phyloP scores from a whole-genome alignment of 1,284 basidiomycete species.

The Boletus sp. region DNA sequence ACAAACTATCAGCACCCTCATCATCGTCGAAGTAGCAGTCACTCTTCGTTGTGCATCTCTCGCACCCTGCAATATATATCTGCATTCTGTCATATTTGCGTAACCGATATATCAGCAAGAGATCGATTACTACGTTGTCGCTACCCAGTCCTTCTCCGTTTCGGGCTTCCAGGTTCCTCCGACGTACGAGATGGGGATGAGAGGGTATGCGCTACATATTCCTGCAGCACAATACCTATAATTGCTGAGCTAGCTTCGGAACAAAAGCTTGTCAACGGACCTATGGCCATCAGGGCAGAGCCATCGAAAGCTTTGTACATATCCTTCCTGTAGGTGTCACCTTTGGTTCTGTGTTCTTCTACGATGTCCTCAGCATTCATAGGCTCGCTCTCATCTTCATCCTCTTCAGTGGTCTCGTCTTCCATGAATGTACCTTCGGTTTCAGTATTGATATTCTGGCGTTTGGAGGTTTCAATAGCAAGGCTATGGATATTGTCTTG shows the following conservation, averaged over 20 bases:
- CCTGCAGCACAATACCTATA: slow-evolving; percentile 64
- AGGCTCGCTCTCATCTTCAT: slow-evolving; percentile 21
- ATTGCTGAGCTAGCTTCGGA: slow-evolving; percentile 9
- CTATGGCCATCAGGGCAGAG: slow-evolving; percentile 65
- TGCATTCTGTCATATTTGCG: slow-evolving; percentile 5
- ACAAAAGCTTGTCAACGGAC: slow-evolving; percentile 35
- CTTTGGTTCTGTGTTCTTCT: slow-evolving; percentile 5
- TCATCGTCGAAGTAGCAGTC: slow-evolving; percentile 12
- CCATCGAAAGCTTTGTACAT: slow-evolving; percentile 76
- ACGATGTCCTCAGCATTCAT: slow-evolving; percentile 12
- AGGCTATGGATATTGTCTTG: slow-evolving; percentile 26
- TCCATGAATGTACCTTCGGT: slow-evolving; percentile 20
- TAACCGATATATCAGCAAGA: not conserved
- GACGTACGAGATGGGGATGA: not conserved
- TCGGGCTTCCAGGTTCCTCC: slow-evolving; percentile 4
- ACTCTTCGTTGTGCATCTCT: slow-evolving; percentile 2
- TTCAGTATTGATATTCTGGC: slow-evolving; percentile 16
- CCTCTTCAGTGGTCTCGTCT: slow-evolving; percentile 22
- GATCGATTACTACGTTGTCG: not conserved
- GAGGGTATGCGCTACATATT: slow-evolving; percentile 45
- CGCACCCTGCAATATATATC: slow-evolving; percentile 5
- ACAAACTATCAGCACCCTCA: slow-evolving; percentile 21
- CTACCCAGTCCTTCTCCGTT: slow-evolving; percentile 13
- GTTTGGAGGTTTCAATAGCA: slow-evolving; percentile 9
- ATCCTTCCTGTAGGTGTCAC: slow-evolving; percentile 39